phyloP scores from a whole-genome alignment of 306 rosid genomes.

The Erythrophleum fordii region DNA sequence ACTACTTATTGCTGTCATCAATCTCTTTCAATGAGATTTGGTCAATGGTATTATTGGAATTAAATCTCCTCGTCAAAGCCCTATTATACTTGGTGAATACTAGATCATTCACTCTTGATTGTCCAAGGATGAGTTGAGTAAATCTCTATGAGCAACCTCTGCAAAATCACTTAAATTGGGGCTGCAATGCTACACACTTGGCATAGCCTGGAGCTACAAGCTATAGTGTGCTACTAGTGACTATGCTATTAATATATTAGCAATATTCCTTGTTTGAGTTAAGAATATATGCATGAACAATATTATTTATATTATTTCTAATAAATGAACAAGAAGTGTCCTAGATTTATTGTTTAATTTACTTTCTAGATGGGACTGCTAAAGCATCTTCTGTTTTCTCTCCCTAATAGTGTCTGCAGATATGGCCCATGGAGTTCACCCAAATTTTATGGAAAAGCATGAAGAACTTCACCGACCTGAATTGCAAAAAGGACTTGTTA shows the following conservation, averaged over 20 bases:
- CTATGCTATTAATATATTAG: background rate
- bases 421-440: slow-evolving; percentile 99
- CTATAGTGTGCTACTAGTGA: background rate
- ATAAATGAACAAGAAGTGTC: background rate
- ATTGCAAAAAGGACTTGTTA: slow-evolving; percentile 90
- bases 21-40: too few species aligned
- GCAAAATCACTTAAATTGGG: background rate
- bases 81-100: too few species aligned
- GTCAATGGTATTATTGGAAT: too few species aligned
- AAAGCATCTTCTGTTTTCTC: slow-evolving; percentile 41
- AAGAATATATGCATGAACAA: slow-evolving; percentile 16
- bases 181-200: background rate
- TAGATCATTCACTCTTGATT: too few species aligned
- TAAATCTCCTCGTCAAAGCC: too few species aligned
- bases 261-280: background rate
- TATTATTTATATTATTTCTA: slow-evolving; percentile 10
- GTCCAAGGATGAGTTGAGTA: too few species aligned
- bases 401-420: slow-evolving; percentile 86
- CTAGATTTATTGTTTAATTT: slow-evolving; percentile 10
- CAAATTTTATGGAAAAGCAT: slow-evolving; percentile 89
- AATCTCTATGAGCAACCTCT: too few species aligned
- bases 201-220: background rate
- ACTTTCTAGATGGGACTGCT: slow-evolving; percentile 33
- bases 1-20: too few species aligned
- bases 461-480: slow-evolving; percentile 92